Percentiles rank a stretch among this genome's conserved stretches.
Evolutionary conservation across 805 yeast species (phyloP).

Genomic region (Ogataea ganodermae): DNA sequence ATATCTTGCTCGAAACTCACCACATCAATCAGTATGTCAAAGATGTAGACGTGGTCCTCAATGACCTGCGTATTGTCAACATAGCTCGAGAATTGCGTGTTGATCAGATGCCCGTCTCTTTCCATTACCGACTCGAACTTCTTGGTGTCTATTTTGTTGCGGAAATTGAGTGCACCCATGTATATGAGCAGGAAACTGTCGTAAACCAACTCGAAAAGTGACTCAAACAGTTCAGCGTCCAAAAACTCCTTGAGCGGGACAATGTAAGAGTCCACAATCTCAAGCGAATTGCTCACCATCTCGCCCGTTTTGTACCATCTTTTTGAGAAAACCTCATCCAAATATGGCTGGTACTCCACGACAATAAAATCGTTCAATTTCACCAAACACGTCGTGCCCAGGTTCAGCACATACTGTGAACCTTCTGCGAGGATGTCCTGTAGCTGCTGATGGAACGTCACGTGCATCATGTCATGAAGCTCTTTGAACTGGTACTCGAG

Average conservation of each 20-base stretch:
- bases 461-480: slow-evolving; percentile 24
- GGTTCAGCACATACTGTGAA: slow-evolving; percentile 23
- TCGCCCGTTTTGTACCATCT: slow-evolving; percentile 34
- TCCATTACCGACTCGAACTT: slow-evolving; percentile 51
- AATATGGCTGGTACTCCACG: slow-evolving; percentile 27
- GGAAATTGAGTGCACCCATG: slow-evolving; percentile 28
- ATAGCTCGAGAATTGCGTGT: slow-evolving; percentile 51
- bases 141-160: slow-evolving; percentile 31
- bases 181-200: slow-evolving; percentile 43
- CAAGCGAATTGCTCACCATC: slow-evolving; percentile 28
- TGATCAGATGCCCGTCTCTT: slow-evolving; percentile 60
- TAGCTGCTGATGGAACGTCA: slow-evolving; percentile 26
- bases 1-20: slow-evolving; percentile 46
- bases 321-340: slow-evolving; percentile 29
- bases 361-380: slow-evolving; percentile 29
- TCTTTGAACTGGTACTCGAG: slow-evolving; percentile 26
- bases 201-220: slow-evolving; percentile 35
- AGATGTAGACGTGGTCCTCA: slow-evolving; percentile 52
- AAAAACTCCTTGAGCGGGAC: slow-evolving; percentile 32
- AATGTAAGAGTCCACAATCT: slow-evolving; percentile 31
- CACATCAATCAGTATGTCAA: slow-evolving; percentile 64
- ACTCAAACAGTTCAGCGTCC: slow-evolving; percentile 32
- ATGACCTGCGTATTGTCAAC: slow-evolving; percentile 34
- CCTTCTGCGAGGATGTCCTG: slow-evolving; percentile 20
- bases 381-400: slow-evolving; percentile 32